Evolutionary conservation across 495 filamentous ascomycete species (phyloP).

Genomic region (Tuber microsphaerosporum): DNA sequence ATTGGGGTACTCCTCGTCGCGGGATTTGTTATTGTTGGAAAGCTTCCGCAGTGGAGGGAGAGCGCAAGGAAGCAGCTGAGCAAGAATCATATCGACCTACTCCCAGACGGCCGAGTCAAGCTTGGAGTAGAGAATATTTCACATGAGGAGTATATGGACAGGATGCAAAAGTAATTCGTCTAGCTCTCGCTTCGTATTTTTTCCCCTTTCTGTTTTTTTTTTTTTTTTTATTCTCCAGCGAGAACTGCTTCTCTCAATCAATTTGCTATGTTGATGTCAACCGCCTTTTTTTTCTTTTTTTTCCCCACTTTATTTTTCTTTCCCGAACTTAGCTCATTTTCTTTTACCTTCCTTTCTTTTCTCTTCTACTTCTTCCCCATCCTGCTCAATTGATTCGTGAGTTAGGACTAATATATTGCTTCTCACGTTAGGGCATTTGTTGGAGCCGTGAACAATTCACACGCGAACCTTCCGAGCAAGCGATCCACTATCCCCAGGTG

Average conservation of each 20-base stretch:
- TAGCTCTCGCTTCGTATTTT: not conserved
- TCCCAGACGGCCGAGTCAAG: not conserved
- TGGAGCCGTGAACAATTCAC: not conserved
- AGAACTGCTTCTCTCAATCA: not conserved
- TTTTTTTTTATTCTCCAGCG: not conserved
- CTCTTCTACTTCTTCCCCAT: not conserved
- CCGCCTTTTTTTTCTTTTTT: not conserved
- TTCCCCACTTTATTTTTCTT: not conserved
- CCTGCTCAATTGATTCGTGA: not conserved
- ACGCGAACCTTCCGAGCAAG: not conserved
- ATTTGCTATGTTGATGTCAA: not conserved
- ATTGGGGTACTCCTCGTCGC: not conserved
- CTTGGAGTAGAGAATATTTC: not conserved
- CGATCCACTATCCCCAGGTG: not conserved
- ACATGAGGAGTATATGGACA: not conserved
- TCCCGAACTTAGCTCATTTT: not conserved
- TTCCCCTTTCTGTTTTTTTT: not conserved
- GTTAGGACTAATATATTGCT: not conserved
- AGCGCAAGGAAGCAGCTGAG: not conserved
- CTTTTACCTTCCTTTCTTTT: not conserved
- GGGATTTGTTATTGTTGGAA: not conserved
- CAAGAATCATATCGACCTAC: constrained; percentile 2
- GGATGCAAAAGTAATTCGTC: not conserved
- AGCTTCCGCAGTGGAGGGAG: not conserved
- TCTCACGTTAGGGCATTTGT: not conserved